Conservation (phyloP, 805 yeast species). For the Candida tammaniensis region DNA sequence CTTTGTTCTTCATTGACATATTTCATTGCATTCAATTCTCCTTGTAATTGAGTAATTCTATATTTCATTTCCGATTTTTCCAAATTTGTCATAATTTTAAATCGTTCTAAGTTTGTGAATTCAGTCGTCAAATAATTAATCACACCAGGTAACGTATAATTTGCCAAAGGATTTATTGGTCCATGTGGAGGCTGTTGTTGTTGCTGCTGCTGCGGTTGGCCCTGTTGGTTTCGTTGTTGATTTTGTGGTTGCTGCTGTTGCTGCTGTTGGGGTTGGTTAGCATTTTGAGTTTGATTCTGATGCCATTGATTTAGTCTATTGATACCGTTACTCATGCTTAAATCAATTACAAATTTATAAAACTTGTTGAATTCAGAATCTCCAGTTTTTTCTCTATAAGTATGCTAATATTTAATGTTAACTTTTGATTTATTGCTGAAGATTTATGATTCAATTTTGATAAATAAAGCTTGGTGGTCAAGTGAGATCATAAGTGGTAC, state of each 20-base stretch:
- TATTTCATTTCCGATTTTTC: slow-evolving; percentile 53
- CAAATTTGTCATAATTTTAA: slow-evolving; percentile 49
- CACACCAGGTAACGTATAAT: slow-evolving; percentile 55
- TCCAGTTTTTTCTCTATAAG: too few species aligned
- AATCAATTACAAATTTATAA: too few species aligned
- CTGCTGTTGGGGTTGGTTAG: slow-evolving; percentile 10
- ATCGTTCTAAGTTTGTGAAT: slow-evolving; percentile 43
- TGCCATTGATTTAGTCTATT: slow-evolving; percentile 8
- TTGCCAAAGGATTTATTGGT: slow-evolving; percentile 34
- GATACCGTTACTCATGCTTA: slow-evolving; percentile 3
- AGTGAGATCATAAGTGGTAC: too few species aligned
- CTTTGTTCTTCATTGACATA: slow-evolving; percentile 41
- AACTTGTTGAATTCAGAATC: too few species aligned
- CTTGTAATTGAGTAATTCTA: slow-evolving; percentile 49
- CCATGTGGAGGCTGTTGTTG: slow-evolving; percentile 10
- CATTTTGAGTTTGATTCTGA: slow-evolving; percentile 10
- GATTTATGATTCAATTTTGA: too few species aligned
- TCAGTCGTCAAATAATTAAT: slow-evolving; percentile 59
- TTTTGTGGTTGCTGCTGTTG: too few species aligned
- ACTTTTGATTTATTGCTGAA: too few species aligned
- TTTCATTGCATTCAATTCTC: slow-evolving; percentile 47
- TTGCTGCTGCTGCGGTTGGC: slow-evolving; percentile 7
- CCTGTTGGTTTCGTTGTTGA: slow-evolving; percentile 6
- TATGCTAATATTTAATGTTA: too few species aligned
- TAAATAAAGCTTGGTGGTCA: too few species aligned